These are phyloP conservation scores for Kwoniella dendrophila DNA, from an alignment of 768 basidiomycete species.

Conservation along the genomic window DNA sequence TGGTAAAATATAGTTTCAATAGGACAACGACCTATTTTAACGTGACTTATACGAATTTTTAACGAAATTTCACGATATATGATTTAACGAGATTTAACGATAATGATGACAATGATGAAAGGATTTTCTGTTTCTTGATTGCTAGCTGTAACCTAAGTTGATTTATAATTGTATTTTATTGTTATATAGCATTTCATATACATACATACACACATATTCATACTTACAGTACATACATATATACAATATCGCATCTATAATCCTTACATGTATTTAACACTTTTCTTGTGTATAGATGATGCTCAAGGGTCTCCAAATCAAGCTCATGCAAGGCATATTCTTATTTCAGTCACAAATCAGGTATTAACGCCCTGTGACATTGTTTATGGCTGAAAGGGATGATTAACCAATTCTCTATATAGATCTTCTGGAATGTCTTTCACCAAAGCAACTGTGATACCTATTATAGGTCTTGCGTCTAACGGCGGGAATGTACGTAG, in stretches of 20 bases:
- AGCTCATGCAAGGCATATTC: too few relatives aligned
- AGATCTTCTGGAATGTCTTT: constrained; percentile 76
- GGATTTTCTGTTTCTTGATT: background rate
- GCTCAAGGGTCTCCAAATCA: too few relatives aligned
- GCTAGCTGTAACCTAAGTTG: background rate
- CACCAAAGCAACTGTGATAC: constrained; percentile 90
- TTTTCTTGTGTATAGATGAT: too few relatives aligned
- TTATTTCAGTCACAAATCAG: background rate
- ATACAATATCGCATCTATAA: constrained; percentile 3
- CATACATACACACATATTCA: background rate
- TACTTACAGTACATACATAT: background rate
- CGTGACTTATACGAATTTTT: too few relatives aligned
- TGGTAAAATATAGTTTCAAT: constrained; percentile 6
- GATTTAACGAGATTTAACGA: background rate
- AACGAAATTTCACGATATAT: constrained; percentile 8
- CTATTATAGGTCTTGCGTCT: constrained; percentile 81
- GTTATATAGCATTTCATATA: background rate
- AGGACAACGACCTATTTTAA: too few relatives aligned
- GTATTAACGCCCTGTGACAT: background rate
- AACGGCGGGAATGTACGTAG: constrained; percentile 91
- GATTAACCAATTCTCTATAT: constrained; percentile 50
- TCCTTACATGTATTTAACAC: too few relatives aligned
- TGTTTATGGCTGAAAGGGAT: constrained; percentile 39
- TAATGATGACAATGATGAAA: background rate
- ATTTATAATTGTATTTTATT: background rate